These are phyloP conservation scores for Trapa bicornis DNA, from an alignment of 345 rosid genomes.

Conservation along the genomic window DNA sequence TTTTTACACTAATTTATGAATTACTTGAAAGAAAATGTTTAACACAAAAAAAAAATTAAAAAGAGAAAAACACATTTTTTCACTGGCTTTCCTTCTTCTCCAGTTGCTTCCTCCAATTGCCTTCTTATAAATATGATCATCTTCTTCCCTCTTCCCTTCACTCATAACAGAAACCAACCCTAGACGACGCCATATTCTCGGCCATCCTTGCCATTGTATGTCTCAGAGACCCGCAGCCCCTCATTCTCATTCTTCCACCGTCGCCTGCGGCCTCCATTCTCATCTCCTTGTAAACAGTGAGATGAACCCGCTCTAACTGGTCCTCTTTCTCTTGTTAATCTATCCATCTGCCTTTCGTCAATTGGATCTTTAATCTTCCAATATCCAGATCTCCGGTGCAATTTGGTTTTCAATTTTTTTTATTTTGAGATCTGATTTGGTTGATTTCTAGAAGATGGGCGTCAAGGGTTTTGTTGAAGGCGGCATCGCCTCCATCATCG, in stretches of 20 bases:
- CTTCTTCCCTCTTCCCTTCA: background rate
- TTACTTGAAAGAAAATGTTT: too few relatives aligned
- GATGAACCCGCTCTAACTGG: slow-evolving; percentile 41
- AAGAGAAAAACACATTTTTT: background rate
- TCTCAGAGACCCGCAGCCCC: slow-evolving; percentile 68
- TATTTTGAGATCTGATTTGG: background rate
- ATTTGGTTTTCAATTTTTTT: background rate
- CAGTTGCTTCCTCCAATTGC: background rate
- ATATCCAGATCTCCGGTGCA: background rate
- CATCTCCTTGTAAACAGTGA: too few relatives aligned
- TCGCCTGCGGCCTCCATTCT: too few relatives aligned
- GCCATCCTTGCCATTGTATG: slow-evolving; percentile 26
- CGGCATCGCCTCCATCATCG: slow-evolving; percentile 70
- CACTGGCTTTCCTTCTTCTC: background rate
- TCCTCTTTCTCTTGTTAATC: background rate
- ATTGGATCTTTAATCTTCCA: background rate
- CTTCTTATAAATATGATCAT: background rate
- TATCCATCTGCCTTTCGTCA: background rate
- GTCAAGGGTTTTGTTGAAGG: slow-evolving; percentile 75
- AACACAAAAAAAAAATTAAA: background rate
- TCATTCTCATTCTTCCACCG: slow-evolving; percentile 33
- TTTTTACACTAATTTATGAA: too few relatives aligned
- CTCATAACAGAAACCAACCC: background rate
- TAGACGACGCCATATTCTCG: background rate
- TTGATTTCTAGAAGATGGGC: slow-evolving; percentile 25